A percentile compares a stretch with the other conserved stretches of the same genome.
Conservation (phyloP, 140 eudicot species). For the Flaveria floridana region DNA sequence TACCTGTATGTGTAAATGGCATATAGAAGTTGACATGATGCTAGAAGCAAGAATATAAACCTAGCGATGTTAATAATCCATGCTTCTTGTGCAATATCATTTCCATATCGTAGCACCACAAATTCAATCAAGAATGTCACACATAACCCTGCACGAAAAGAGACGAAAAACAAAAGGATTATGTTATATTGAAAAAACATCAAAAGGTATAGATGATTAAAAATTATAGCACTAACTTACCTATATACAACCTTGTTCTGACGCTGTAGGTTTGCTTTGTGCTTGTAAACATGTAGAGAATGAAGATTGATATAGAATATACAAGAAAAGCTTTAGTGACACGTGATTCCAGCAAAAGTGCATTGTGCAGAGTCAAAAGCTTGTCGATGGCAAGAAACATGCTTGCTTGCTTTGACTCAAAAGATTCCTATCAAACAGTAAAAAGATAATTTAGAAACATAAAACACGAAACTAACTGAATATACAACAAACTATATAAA, state of each 20-base stretch:
- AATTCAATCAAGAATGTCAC: conserved; percentile 50
- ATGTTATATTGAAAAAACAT: not conserved
- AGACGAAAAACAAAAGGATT: not conserved
- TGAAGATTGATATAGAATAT: conserved; percentile 49
- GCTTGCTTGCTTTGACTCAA: conserved; percentile 84
- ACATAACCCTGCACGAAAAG: conserved; percentile 49
- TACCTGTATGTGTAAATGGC: conserved; percentile 70
- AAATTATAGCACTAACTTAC: not conserved
- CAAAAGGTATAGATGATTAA: not conserved
- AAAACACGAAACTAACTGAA: not conserved
- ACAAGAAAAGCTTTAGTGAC: conserved; percentile 56
- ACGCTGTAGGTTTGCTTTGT: conserved; percentile 67
- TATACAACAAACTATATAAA: not conserved
- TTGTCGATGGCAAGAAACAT: conserved; percentile 71
- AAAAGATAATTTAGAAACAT: not conserved
- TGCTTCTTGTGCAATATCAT: conserved; percentile 47
- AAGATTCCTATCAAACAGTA: conserved; percentile 56
- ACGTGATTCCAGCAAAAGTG: conserved; percentile 76
- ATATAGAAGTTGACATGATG: conserved; percentile 51
- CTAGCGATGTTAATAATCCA: conserved; percentile 45
- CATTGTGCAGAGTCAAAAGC: conserved; percentile 66
- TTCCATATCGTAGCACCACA: conserved; percentile 40
- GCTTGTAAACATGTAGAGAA: conserved; percentile 74
- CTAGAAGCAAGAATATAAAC: conserved; percentile 42
- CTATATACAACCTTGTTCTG: conserved; percentile 67